Base-by-base conservation (phyloP, 2,329 filamentous ascomycete species). In the Pseudovirgaria hyperparasitica region DNA sequence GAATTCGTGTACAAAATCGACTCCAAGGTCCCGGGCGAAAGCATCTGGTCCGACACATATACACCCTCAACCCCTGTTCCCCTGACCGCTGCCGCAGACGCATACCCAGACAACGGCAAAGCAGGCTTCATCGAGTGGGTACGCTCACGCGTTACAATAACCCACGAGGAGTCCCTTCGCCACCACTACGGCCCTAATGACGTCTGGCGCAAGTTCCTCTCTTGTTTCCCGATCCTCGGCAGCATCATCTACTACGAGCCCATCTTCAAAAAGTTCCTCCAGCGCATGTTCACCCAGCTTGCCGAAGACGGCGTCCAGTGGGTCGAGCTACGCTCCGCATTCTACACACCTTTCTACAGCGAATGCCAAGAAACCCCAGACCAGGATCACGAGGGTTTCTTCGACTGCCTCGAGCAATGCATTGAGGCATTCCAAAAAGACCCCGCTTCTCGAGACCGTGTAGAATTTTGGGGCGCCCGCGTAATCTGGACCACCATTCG, bases 201-300 rank as follows among this genome's bases (percentile, higher is more conserved):
- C 27, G 76, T 92, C 29, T 94, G 86, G 85, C 59, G 64, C 14
- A 86, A 90, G 46, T 92, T 94, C 54, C 60, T 58, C 26, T 71
- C 68, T 23, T 79, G 76, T 34, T 93, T 94, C 53, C 56, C 66
- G 3, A 70, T 87, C 4, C 65, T 87, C 23, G 70, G 71, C 21
- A 76, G 73, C 10, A 69, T 93, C 27, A 65, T 93, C 25, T 81
- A 79, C 54, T 93, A 94, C 54, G 87, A 94, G 54, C 86, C 86
- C 9, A 82, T 96, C 36, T 87, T 82, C 56, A 72, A 84, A 14
- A 62, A 63, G 11, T 92, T 84, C 44, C 58, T 94, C 33, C 72
- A 68, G 16, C 67, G 71, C 13, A 64, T 94, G 41, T 71, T 92
- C 52, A 60, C 60, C 25, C 66, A 76, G 25, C 62, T 94, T 13